Conservation (phyloP, 164 flowering plant genomes). For the Stephania cephalantha region DNA sequence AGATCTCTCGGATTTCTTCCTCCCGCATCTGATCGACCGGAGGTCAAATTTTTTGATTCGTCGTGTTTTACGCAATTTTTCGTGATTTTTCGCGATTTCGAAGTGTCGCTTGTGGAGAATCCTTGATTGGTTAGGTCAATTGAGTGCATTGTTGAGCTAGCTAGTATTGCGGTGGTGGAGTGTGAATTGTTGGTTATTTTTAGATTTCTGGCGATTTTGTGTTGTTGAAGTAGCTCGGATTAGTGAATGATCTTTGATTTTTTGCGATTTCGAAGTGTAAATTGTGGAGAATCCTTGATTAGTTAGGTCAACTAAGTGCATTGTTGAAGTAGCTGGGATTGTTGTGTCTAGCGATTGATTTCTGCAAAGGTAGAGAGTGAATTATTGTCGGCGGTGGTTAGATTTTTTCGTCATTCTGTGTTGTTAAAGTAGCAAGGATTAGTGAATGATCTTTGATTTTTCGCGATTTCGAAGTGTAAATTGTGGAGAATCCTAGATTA, state of each 20-base stretch:
- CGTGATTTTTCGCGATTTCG: too few species aligned
- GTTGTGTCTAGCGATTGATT: neutral
- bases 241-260: neutral
- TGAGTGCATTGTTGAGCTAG: too few species aligned
- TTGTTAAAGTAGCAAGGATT: neutral
- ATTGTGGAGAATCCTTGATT: neutral
- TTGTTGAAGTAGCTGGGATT: neutral
- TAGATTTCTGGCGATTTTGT: too few species aligned
- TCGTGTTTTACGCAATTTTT: neutral
- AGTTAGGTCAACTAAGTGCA: neutral
- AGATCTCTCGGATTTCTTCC: conserved; percentile 83
- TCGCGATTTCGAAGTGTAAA: neutral
- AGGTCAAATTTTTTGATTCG: conserved; percentile 37
- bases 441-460: neutral
- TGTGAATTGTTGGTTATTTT: neutral
- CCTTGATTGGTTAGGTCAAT: too few species aligned
- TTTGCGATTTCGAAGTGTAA: neutral
- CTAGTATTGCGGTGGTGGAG: neutral
- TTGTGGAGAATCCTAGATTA: neutral
- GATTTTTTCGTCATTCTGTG: too few species aligned
- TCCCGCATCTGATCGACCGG: conserved; percentile 76
- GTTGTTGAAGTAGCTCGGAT: neutral
- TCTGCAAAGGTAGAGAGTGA: neutral
- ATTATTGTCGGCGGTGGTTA: neutral
- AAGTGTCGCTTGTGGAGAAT: too few species aligned